Percentiles rank a stretch among this genome's conserved stretches.
Conservation (phyloP, 768 basidiomycete species). For the Podaxis rugospora region DNA sequence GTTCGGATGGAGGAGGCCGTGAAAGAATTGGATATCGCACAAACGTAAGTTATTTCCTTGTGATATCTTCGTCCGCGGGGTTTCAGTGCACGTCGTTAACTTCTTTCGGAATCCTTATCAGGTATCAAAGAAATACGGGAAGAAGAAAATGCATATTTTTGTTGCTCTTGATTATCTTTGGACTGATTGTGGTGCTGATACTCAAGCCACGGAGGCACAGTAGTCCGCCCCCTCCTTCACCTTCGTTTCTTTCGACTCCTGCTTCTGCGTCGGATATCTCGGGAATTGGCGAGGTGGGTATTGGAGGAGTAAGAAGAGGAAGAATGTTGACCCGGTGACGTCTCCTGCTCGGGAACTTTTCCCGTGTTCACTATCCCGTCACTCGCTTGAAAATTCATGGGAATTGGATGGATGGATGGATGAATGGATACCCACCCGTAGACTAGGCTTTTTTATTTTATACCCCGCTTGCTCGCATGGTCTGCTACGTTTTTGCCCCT, state of each 20-base stretch:
- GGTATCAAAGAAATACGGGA: slow-evolving; percentile 93
- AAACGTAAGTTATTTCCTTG: slow-evolving; percentile 47
- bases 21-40: slow-evolving; percentile 78
- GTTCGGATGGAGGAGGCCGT: slow-evolving; percentile 80
- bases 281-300: slow-evolving; percentile 7
- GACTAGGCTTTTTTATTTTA: slow-evolving; percentile 2
- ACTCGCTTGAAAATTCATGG: neutral
- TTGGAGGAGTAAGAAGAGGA: neutral
- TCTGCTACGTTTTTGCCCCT: neutral
- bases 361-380: neutral
- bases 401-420: neutral
- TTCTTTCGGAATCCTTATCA: slow-evolving; percentile 24
- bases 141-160: slow-evolving; percentile 92
- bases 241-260: slow-evolving; percentile 12
- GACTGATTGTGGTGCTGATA: slow-evolving; percentile 81
- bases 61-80: slow-evolving; percentile 5
- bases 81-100: slow-evolving; percentile 7
- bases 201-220: slow-evolving; percentile 78
- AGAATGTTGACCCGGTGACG: neutral
- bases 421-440: neutral
- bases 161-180: slow-evolving; percentile 84
- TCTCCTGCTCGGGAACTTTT: neutral
- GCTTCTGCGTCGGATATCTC: slow-evolving; percentile 3
- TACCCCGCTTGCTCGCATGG: neutral
- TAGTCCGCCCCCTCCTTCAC: slow-evolving; percentile 22